Base-by-base conservation (phyloP, 805 yeast genomes). In the Saturnispora mendoncae region DNA sequence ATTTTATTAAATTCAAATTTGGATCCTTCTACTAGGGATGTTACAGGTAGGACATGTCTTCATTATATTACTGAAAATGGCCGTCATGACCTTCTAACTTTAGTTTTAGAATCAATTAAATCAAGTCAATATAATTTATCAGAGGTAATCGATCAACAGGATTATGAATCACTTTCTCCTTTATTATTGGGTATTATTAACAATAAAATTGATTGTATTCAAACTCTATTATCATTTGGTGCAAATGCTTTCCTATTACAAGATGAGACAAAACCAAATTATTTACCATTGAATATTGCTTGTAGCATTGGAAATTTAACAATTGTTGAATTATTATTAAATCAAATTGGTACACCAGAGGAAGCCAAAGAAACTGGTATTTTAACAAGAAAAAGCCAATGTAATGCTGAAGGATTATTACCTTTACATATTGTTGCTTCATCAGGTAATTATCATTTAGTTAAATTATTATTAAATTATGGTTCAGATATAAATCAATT, bases 361-460 rank as follows among this genome's bases (percentile, higher is more conserved):
- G 50, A 46, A 26, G 54, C 63, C 53, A 45, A 56, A 23, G 41
- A 47, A 3, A 51, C 41, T 35, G 51, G 41, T 26, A 55, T 57
- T 36, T 60, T 45, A 59, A 68, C 45, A 47, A 66, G 50, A 53
- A 62, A 58, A 48, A 76, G 62, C 64, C 81, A 58, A 75, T 73
- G 70, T 47, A 78, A 90, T 56, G 94, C 94, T 0, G 96, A 90
- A 62, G 94, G 98, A 1, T 69, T 87, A 36, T 74, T 78, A 33
- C 95, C 97, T 0, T 64, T 90, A 34, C 98, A 92, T 58, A 81
- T 90, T 27, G 86, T 80, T 21, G 88, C 97, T 0, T 74, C 92
- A 38, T 77, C 82, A 6, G 97, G 97, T 1, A 86, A 80, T 55
- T 67, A 69, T 47, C 65, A 76, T 43, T 66, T 90, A 25, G 77